Evolutionary conservation across 140 eudicot genomes (phyloP).

Genomic region (Oenanthe javanica): DNA sequence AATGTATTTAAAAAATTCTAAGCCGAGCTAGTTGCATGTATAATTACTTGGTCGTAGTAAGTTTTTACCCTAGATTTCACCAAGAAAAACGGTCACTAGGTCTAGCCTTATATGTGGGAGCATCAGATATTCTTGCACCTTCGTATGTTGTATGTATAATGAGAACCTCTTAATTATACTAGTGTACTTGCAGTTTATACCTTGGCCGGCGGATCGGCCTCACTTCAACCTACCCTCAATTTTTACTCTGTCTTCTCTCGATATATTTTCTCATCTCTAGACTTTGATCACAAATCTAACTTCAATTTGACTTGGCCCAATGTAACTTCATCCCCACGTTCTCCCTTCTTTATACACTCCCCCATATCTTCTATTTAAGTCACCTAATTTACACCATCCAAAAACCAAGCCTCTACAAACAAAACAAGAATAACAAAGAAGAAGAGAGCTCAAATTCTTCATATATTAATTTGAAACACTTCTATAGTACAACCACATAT

Average conservation of each 20-base stretch:
- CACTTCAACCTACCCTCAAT: not conserved
- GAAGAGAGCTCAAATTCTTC: not conserved
- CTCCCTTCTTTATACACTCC: not conserved
- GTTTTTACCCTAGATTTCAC: too few species aligned
- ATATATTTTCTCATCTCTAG: not conserved
- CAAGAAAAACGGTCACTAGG: too few species aligned
- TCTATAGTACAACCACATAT: too few species aligned
- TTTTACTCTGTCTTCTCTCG: not conserved
- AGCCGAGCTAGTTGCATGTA: too few species aligned
- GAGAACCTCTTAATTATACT: not conserved
- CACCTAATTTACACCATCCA: not conserved
- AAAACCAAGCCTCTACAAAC: not conserved
- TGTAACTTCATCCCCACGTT: slow-evolving; percentile 29
- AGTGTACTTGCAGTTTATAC: not conserved
- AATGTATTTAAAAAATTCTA: too few species aligned
- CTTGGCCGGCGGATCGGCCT: not conserved
- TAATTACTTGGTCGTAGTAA: too few species aligned
- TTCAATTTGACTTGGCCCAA: slow-evolving; percentile 27
- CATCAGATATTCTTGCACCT: too few species aligned
- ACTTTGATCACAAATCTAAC: not conserved
- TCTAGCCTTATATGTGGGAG: too few species aligned
- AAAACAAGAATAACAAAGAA: not conserved
- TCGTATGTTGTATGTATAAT: too few species aligned
- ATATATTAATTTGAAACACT: not conserved
- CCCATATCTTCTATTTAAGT: not conserved